Evolutionary conservation across 108 stramenopile species (phyloP).

Genomic region (Conticribra guillardii): DNA sequence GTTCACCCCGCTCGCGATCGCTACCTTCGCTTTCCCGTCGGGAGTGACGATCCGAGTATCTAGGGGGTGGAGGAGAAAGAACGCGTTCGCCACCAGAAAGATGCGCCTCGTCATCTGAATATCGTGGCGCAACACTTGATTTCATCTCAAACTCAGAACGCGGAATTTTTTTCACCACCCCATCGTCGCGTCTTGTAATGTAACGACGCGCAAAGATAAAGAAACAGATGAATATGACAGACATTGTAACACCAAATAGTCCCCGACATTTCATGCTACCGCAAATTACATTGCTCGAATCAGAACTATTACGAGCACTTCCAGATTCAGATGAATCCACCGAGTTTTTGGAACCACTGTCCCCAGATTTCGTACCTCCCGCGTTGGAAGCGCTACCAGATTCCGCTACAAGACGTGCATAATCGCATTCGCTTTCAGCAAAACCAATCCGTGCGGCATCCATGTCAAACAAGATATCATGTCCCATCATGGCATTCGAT

Average conservation of each 20-base stretch:
- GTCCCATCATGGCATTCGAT: slow-evolving; percentile 95
- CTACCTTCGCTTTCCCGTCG: not conserved
- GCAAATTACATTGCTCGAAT: slow-evolving; percentile 12
- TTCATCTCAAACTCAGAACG: slow-evolving; percentile 42
- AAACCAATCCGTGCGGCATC: slow-evolving; percentile 90
- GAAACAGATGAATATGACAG: slow-evolving; percentile 27
- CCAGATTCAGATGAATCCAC: not conserved
- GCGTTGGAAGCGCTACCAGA: not conserved
- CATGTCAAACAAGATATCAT: slow-evolving; percentile 95
- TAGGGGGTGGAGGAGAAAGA: slow-evolving; percentile 5
- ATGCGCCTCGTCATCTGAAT: slow-evolving; percentile 14
- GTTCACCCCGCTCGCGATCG: not conserved
- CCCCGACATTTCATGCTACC: slow-evolving; percentile 26
- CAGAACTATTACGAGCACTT: too few species aligned
- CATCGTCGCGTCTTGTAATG: slow-evolving; percentile 27
- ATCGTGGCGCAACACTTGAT: slow-evolving; percentile 2
- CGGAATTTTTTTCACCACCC: not conserved
- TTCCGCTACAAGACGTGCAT: slow-evolving; percentile 22
- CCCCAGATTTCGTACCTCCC: not conserved
- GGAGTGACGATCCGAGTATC: slow-evolving; percentile 15
- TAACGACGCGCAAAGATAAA: slow-evolving; percentile 41
- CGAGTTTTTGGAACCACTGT: not conserved
- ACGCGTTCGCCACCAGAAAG: slow-evolving; percentile 11
- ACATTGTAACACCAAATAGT: slow-evolving; percentile 21
- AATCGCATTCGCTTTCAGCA: slow-evolving; percentile 85